Evolutionary conservation across 2,329 filamentous ascomycete species (phyloP).

Genomic region (Cladophialophora exuberans): DNA sequence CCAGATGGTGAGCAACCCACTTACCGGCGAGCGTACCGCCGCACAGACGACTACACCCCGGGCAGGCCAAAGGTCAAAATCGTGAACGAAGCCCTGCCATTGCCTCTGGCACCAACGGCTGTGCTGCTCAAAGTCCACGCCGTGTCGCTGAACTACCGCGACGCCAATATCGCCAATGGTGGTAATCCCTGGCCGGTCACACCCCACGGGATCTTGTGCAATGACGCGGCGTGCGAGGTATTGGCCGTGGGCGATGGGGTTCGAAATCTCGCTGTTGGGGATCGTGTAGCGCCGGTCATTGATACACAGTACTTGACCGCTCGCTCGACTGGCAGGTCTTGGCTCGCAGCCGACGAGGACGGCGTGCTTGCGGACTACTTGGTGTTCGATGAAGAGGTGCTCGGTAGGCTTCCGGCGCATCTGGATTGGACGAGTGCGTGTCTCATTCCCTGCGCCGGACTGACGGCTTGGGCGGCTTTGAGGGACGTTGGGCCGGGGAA

Average conservation of each 20-base stretch:
- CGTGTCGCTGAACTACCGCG: conserved; percentile 60
- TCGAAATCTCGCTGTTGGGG: conserved; percentile 38
- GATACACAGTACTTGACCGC: conserved; percentile 47
- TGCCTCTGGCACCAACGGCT: conserved; percentile 37
- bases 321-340: conserved; percentile 41
- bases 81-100: conserved; percentile 39
- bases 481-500: conserved; percentile 44
- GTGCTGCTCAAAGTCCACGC: conserved; percentile 55
- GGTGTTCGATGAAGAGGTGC: conserved; percentile 44
- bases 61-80: conserved; percentile 41
- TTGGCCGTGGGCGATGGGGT: conserved; percentile 44
- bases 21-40: conserved; percentile 37
- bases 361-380: conserved; percentile 49
- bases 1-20: no score
- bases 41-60: conserved; percentile 40
- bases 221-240: conserved; percentile 49
- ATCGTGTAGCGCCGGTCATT: conserved; percentile 43
- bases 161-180: conserved; percentile 49
- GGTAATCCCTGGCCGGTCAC: conserved; percentile 47
- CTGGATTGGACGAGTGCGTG: conserved; percentile 43
- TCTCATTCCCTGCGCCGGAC: conserved; percentile 49
- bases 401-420: conserved; percentile 43
- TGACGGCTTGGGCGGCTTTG: conserved; percentile 52
- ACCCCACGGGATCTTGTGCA: conserved; percentile 39
- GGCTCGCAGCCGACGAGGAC: conserved; percentile 51